phyloP scores from a whole-genome alignment of 225 moss, liverwort and hornwort species.

The Marchantia paleacea region DNA sequence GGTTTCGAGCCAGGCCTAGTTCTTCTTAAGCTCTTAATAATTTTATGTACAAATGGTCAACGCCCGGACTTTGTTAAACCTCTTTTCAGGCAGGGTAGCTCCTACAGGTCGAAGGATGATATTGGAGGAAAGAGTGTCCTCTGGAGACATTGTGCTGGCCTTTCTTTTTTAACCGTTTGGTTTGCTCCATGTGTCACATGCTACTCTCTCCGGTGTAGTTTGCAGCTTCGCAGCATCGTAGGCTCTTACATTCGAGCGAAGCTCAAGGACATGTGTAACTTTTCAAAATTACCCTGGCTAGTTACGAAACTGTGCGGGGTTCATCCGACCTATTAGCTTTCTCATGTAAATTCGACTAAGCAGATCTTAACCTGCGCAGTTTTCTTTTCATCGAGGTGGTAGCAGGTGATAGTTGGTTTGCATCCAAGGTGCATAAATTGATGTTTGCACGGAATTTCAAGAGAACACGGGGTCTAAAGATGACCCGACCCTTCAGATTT shows the following conservation, averaged over 20 bases:
- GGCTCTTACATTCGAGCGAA: neutral
- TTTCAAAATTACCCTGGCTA: neutral
- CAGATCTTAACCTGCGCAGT: neutral
- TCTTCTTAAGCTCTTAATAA: neutral
- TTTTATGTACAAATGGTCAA: conserved; percentile 18
- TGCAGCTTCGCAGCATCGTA: neutral
- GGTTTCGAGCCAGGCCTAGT: conserved; percentile 46
- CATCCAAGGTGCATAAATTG: too few species aligned
- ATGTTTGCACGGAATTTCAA: too few species aligned
- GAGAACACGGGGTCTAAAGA: too few species aligned
- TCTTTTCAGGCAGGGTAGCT: conserved; percentile 9
- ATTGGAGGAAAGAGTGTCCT: neutral
- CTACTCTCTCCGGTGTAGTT: neutral
- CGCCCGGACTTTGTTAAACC: conserved; percentile 3
- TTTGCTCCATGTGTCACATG: neutral
- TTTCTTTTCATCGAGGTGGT: neutral
- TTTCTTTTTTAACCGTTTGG: neutral
- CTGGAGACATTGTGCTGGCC: neutral
- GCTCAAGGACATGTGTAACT: neutral
- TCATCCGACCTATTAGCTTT: neutral
- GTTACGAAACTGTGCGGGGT: neutral
- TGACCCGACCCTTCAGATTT: neutral
- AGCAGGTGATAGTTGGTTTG: neutral
- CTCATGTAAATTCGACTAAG: neutral
- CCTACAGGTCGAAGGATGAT: neutral